Conservation (phyloP, 345 rosid species). For the Punica granatum region DNA sequence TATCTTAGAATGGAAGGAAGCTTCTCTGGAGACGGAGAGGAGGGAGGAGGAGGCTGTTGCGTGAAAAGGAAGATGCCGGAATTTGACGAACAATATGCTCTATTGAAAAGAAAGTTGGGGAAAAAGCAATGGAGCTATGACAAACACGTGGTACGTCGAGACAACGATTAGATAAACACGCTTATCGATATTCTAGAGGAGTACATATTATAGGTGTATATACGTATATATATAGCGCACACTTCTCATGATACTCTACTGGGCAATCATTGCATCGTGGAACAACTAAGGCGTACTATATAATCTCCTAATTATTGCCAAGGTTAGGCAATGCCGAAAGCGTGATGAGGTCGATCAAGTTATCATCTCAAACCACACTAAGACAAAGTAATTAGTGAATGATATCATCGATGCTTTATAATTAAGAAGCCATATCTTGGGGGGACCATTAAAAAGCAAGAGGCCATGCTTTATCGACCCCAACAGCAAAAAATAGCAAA, state of each 20-base stretch:
- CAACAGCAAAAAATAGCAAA: conserved; percentile 7
- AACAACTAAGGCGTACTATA: neutral
- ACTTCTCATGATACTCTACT: neutral
- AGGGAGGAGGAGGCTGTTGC: neutral
- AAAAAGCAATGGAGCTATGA: conserved; percentile 4
- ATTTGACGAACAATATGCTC: neutral
- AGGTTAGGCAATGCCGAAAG: neutral
- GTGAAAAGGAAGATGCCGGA: conserved; percentile 8
- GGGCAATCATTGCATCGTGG: neutral
- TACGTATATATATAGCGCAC: neutral
- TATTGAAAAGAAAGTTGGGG: neutral
- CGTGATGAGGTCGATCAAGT: neutral
- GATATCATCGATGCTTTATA: too few species aligned
- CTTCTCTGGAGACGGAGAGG: neutral
- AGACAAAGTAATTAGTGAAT: neutral
- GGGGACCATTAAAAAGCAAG: neutral
- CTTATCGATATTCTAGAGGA: conserved; percentile 1
- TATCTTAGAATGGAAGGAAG: neutral
- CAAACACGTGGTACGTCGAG: conserved; percentile 5
- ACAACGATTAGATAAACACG: conserved; percentile 5
- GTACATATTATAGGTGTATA: neutral
- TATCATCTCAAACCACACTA: neutral
- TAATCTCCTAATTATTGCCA: neutral
- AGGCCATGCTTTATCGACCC: conserved; percentile 5
- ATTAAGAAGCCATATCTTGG: neutral